phyloP scores from a whole-genome alignment of 2,329 filamentous ascomycete species.

The Curvularia spicifera region DNA sequence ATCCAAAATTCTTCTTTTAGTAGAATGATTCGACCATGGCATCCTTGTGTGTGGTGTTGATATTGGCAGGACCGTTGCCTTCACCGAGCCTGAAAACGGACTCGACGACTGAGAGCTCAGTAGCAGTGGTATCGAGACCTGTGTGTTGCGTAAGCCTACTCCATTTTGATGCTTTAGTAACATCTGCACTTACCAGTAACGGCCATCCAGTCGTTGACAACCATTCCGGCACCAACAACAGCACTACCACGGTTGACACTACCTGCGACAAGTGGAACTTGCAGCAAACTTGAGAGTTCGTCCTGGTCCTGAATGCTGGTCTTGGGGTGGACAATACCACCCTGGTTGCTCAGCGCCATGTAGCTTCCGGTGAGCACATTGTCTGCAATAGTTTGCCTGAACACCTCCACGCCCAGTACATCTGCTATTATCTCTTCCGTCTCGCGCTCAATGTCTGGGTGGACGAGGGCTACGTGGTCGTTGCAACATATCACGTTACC shows the following conservation, averaged over 20 bases:
- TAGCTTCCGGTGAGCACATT: slow-evolving; percentile 96
- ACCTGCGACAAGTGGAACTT: slow-evolving; percentile 94
- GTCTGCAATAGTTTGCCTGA: slow-evolving; percentile 93
- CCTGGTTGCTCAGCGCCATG: slow-evolving; percentile 95
- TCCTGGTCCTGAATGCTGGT: slow-evolving; percentile 98
- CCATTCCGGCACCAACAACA: slow-evolving; percentile 96
- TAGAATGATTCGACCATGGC: slow-evolving; percentile 99
- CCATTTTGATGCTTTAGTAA: not conserved
- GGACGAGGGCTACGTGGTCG: slow-evolving; percentile 94
- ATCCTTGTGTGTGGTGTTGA: slow-evolving; percentile 89
- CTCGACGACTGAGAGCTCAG: slow-evolving; percentile 94
- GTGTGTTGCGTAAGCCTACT: slow-evolving; percentile 4
- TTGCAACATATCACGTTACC: slow-evolving; percentile 97
- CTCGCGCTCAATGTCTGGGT: slow-evolving; percentile 95
- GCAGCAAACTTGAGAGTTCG: slow-evolving; percentile 88
- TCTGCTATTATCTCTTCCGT: slow-evolving; percentile 99
- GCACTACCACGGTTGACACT: slow-evolving; percentile 91
- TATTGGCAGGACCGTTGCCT: slow-evolving; percentile 75
- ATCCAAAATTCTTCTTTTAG: slow-evolving; percentile 56
- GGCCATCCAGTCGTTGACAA: slow-evolving; percentile 97
- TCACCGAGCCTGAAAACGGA: slow-evolving; percentile 94
- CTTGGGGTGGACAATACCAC: slow-evolving; percentile 96
- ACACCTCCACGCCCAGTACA: slow-evolving; percentile 86
- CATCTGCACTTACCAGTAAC: slow-evolving; percentile 64
- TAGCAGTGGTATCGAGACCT: slow-evolving; percentile 93